Base-by-base conservation (phyloP, 371 early-diverging fungal species). In the Lichtheimia corymbifera region DNA sequence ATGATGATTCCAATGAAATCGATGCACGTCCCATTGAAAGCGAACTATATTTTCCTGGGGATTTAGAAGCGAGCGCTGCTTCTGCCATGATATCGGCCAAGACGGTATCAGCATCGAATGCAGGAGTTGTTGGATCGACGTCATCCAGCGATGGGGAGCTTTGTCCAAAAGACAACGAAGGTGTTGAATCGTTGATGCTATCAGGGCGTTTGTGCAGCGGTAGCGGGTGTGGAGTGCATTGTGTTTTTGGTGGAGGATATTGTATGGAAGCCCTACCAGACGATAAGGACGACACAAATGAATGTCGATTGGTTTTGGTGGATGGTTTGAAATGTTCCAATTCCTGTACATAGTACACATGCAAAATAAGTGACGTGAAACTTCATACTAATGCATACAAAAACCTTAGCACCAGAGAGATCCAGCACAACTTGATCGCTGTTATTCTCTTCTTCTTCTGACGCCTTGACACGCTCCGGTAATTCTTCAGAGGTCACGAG, bases 401-500 rank as follows among this genome's bases (percentile, higher is more conserved):
- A 52, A 18, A 56, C 57, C 57, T 56, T 56, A 22, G 57, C 43
- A 25, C 43, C 45, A 4, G 57, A 56, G 9, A 56, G 42, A 28
- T 56, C 57, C 18, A 56, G 12, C 3, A 56, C 57, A 56, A 45
- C 25, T 5, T 56, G 24, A 17, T 56, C 57, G 11, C 47, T 22
- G 6, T 47, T 22, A 17, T 47, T n/a, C 42, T 56, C 57, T 17
- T 40, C 54, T 28, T 54, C 40, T 41, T 53, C 53, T 4, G 41
- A 13, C 15, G 40, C 76, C 20, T 66, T 73, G 28, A 40, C 50
- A 1, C 13, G 50, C 20, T 66, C 63, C 3, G 73, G 73, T 5
- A 77, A 43, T 51, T 72, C 76, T 50, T 93, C 93, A 47, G 82
- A 72, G 6, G 90, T 91, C 4, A 97, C 87, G 30, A 77, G 68